Percentiles rank a stretch among this genome's conserved stretches.
These are phyloP conservation scores for Aspergillus caelatus DNA, from an alignment of 2,329 filamentous ascomycete genomes.

Conservation along the genomic window DNA sequence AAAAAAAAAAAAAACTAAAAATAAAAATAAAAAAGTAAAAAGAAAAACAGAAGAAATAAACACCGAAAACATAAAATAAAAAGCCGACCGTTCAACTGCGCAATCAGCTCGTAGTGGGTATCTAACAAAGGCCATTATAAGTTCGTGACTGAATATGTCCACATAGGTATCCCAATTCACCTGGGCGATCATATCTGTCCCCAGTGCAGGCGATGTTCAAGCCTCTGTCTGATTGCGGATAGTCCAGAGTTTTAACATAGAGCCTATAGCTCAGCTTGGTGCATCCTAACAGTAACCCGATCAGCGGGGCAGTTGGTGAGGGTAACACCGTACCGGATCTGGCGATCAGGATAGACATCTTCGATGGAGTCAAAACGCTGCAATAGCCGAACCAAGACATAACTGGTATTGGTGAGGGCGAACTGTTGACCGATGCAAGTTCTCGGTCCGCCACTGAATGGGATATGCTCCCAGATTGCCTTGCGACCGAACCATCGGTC, in stretches of 20 bases:
- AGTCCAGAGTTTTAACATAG: too few relatives aligned
- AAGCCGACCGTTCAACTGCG: too few relatives aligned
- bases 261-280: background rate
- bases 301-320: background rate
- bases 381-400: constrained; percentile 70
- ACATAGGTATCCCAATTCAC: too few relatives aligned
- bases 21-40: too few relatives aligned
- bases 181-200: fast-evolving
- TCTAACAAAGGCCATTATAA: too few relatives aligned
- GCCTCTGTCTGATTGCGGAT: fast-evolving
- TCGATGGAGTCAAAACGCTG: constrained; percentile 69
- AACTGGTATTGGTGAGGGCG: constrained; percentile 68
- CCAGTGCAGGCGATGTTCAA: fast-evolving
- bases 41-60: too few relatives aligned
- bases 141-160: too few relatives aligned
- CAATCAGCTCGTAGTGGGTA: too few relatives aligned
- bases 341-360: constrained; percentile 16
- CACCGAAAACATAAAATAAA: too few relatives aligned
- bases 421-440: constrained; percentile 81
- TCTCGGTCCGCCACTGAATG: constrained; percentile 73
- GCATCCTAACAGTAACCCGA: background rate
- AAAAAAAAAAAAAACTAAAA: too few relatives aligned
- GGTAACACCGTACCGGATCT: background rate
- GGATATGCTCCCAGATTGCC: constrained; percentile 68
- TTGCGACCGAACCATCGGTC: constrained; percentile 71